A percentile compares a stretch with the other conserved stretches of the same genome.
Evolutionary conservation across 768 basidiomycete species (phyloP).

Genomic region (Pseudohyphozyma bogoriensis): DNA sequence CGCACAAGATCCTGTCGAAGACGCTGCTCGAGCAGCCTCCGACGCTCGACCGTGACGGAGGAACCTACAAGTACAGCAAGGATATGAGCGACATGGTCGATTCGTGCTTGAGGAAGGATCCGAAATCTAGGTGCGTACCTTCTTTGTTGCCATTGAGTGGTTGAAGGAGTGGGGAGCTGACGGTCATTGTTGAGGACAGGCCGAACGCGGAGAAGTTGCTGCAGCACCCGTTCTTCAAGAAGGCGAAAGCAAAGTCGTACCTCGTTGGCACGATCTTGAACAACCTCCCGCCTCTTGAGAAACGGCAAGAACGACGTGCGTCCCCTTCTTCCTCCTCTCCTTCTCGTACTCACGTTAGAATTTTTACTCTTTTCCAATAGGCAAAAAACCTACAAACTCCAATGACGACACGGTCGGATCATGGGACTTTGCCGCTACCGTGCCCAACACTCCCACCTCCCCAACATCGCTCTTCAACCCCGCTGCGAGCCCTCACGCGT

Average conservation of each 20-base stretch:
- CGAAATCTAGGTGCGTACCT: constrained; percentile 52
- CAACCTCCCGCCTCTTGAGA: constrained; percentile 29
- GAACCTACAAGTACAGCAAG: constrained; percentile 63
- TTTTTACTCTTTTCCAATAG: neutral
- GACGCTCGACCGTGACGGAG: constrained; percentile 60
- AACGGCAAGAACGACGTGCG: constrained; percentile 27
- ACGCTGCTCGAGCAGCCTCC: constrained; percentile 76
- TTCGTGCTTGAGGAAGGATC: constrained; percentile 74
- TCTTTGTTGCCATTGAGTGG: neutral
- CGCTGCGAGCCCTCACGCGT: constrained; percentile 15
- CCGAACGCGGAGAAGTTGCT: constrained; percentile 71
- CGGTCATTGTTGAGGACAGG: constrained; percentile 38
- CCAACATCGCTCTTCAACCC: constrained; percentile 8
- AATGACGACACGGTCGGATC: constrained; percentile 5
- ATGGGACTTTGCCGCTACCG: constrained; percentile 24
- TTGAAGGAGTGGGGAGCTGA: neutral
- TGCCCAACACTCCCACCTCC: neutral
- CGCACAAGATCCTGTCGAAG: constrained; percentile 62
- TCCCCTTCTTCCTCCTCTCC: neutral
- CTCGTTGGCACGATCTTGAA: constrained; percentile 62
- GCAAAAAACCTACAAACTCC: neutral
- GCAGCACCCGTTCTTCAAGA: constrained; percentile 65
- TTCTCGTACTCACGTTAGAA: neutral
- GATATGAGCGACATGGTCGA: constrained; percentile 75
- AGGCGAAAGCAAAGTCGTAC: constrained; percentile 65